Conservation (phyloP, 257 asterid genomes). For the Vinca minor region DNA sequence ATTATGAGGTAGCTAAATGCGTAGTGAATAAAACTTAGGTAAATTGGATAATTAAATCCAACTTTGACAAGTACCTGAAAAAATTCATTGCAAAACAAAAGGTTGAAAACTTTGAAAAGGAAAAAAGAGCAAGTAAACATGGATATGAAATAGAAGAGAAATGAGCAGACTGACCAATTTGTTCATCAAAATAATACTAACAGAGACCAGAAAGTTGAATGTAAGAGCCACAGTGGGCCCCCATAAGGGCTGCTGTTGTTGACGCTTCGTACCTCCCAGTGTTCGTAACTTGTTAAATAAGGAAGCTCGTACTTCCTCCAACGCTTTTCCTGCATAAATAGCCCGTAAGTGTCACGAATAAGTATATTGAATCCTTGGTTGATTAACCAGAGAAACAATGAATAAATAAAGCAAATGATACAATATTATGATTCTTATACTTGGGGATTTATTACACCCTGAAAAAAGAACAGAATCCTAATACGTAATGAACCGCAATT, state of each 20-base stretch:
- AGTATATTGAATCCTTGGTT: too few species aligned
- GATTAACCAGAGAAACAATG: too few species aligned
- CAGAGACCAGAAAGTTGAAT: constrained; percentile 83
- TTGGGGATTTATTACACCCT: too few species aligned
- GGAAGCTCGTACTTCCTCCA: constrained; percentile 80
- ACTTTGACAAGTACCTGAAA: constrained; percentile 77
- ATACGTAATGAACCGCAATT: too few species aligned
- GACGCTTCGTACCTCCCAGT: constrained; percentile 60
- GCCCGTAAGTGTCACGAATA: too few species aligned
- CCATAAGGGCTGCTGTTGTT: constrained; percentile 54
- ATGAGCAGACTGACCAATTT: constrained; percentile 53
- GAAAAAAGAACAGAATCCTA: too few species aligned
- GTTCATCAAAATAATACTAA: constrained; percentile 85
- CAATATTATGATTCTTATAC: too few species aligned
- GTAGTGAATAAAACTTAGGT: constrained; percentile 87
- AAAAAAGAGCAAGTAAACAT: constrained; percentile 6
- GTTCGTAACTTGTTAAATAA: constrained; percentile 56
- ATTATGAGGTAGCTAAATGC: constrained; percentile 78
- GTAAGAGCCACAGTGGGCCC: constrained; percentile 81
- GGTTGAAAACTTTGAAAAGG: too few species aligned
- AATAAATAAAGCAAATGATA: too few species aligned
- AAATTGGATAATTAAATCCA: constrained; percentile 89
- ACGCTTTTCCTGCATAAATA: constrained; percentile 54
- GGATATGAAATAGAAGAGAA: not conserved
- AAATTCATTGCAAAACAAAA: constrained; percentile 6